Base-by-base conservation (phyloP, 306 rosid species). In the Fragaria vesca region DNA sequence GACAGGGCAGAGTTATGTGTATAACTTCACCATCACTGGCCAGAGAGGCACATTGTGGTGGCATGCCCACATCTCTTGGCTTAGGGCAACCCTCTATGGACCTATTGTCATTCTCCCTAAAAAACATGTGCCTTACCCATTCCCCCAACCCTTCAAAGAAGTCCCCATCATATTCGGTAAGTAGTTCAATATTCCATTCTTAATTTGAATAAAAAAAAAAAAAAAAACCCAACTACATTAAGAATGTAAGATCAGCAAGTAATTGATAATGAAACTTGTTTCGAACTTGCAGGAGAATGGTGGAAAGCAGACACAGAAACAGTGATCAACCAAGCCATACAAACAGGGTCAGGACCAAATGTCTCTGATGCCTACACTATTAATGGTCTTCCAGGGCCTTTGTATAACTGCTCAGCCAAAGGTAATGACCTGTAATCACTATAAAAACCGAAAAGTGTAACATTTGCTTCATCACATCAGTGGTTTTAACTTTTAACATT, bases 31-130 rank as follows among this genome's bases (percentile, higher is more conserved):
- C 40, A 51, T 88, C 66, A 83, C 58, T 16, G 88, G 97, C 18
- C 94, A 89, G 66, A 77, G 92, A 75, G 97, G 97, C 79, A 91
- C 97, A 24, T 55, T 89, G 43, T 89, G 88, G 81, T 91, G 89
- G 93, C 94, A 91, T 81, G 97, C 94, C 26, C 93, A 89, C 74
- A 91, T 91, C 71, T 88, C 93, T 71, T 91, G 94, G 97, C 87
- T 91, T 8, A 88, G 93, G 76, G 79, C 87, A 18, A 91, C 90
- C 30, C 63, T 91, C 13, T 38, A 91, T 79, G 94, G 97, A 34
- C 82, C 97, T 24, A 79, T 91, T 78, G 88, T 86, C 72, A 91
- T 91, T 76, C 97, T 91, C 71, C 97, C 97, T 66, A 91, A 85
- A 77, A 81, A 72, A 51, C 88, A 88, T 68, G 86, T 60, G 12